phyloP scores from a whole-genome alignment of 192 early-diverging fungal genomes.

The Coemansia sp. region DNA sequence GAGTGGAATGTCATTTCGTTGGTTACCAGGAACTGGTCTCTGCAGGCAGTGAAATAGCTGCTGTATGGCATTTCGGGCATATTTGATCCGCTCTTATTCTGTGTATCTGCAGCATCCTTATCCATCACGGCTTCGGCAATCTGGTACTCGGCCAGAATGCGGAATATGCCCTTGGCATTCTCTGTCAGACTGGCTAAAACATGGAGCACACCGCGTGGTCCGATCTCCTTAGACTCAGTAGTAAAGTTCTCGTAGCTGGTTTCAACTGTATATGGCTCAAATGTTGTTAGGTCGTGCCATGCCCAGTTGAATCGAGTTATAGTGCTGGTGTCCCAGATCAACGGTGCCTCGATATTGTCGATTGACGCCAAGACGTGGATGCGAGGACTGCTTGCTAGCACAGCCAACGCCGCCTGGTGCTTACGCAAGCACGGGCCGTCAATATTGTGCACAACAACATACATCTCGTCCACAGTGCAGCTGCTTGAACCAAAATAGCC shows the following conservation, averaged over 20 bases:
- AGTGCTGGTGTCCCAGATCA: slow-evolving; percentile 83
- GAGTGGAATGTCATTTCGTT: slow-evolving; percentile 83
- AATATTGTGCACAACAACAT: slow-evolving; percentile 84
- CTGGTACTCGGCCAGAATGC: slow-evolving; percentile 81
- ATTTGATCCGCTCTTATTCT: slow-evolving; percentile 32
- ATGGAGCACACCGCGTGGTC: slow-evolving; percentile 68
- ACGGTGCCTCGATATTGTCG: slow-evolving; percentile 87
- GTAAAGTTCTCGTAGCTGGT: slow-evolving; percentile 80
- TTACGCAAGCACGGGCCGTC: slow-evolving; percentile 76
- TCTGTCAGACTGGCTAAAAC: slow-evolving; percentile 79
- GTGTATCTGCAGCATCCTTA: slow-evolving; percentile 13
- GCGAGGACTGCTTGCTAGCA: slow-evolving; percentile 62
- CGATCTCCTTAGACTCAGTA: slow-evolving; percentile 56
- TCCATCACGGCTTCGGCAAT: slow-evolving; percentile 53
- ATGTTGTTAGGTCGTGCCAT: slow-evolving; percentile 93
- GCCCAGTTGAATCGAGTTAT: slow-evolving; percentile 72
- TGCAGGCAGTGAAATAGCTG: slow-evolving; percentile 67
- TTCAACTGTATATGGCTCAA: slow-evolving; percentile 74
- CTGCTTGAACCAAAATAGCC: slow-evolving; percentile 60
- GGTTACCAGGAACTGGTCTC: slow-evolving; percentile 80
- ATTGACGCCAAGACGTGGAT: slow-evolving; percentile 81
- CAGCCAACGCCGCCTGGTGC: slow-evolving; percentile 66
- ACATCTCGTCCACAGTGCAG: slow-evolving; percentile 57
- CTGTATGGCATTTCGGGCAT: slow-evolving; percentile 60
- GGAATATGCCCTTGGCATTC: slow-evolving; percentile 84